Base-by-base conservation (phyloP, 352 stramenopile genomes). In the Phytophthora foliorum region DNA sequence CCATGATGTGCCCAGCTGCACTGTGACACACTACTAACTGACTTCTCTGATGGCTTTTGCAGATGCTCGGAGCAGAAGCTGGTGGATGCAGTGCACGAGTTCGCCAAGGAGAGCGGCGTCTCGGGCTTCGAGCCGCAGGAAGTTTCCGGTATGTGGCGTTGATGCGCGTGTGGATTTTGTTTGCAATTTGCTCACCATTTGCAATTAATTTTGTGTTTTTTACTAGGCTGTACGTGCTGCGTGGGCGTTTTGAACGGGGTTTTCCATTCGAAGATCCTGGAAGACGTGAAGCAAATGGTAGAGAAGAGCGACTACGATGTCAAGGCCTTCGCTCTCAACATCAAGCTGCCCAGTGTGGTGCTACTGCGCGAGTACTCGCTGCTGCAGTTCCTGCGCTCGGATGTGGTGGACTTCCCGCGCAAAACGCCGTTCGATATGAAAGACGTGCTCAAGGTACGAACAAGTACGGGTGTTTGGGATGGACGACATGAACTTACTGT, bases 361-460 rank as follows among this genome's bases (percentile, higher is more conserved):
- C 46, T 95, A 31, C 75, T 95, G 56, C 83, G 88, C 41, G 86
- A 96, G 69, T 92, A 91, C 63, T 78, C 86, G 49, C 64, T 96
- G 55, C 69, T 89, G 29, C 76, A 90, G 13, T 79, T 91, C 58
- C 67, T 95, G 57, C 80, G 72, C 24, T 31, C 29, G 11, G 57
- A 61, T 21, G 60, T 86, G 2, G 49, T 51, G 2, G 75, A 78
- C 42, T 92, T 85, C 48, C 31, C 62, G 22, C 58, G 57, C 52
- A 69, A 76, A 22, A 60, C 53, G 14, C 75, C 86, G 4, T 76
- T 89, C 32, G 86, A 94, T 46, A 60, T 93, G 50, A 96, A 96
- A 57, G 88, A 96, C 61, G 76, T 84, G 49, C 73, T 96, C 52
- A 93, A 94, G 81, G 88, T 93, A 36, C 27, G 51, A 22, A 29